Evolutionary conservation across 768 basidiomycete species (phyloP), one percentile per base, ranked within the genome.

Genomic region (Tremella mesenterica): DNA sequence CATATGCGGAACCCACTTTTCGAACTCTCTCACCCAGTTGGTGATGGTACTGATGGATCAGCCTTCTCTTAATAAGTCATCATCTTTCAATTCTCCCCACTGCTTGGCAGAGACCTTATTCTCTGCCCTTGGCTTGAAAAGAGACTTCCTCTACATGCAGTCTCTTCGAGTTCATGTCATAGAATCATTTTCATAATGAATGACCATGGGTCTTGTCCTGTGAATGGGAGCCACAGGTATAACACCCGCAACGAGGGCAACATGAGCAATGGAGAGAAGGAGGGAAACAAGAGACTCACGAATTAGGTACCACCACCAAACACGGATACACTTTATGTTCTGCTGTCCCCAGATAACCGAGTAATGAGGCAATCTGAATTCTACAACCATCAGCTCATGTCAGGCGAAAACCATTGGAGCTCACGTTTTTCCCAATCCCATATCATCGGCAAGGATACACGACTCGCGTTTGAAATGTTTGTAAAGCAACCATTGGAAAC

Each of bases 221-320:
- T n/a, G n/a, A n/a, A n/a, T n/a, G n/a, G n/a, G n/a, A n/a, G n/a
- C n/a, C n/a, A n/a, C n/a, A n/a, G n/a, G n/a, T n/a, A n/a, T n/a
- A n/a, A n/a, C n/a, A n/a, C n/a, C n/a, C n/a, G n/a, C n/a, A n/a
- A n/a, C n/a, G n/a, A n/a, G n/a, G n/a, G n/a, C n/a, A n/a, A n/a
- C n/a, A n/a, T n/a, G n/a, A n/a, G n/a, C n/a, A n/a, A n/a, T n/a
- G n/a, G n/a, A n/a, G n/a, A n/a, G n/a, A n/a, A n/a, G n/a, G n/a
- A n/a, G n/a, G n/a, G n/a, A n/a, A n/a, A 38, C 38, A 43, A 10
- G 1, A 2, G 23, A 62, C 63, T 36, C 50, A 70, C 12, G 91
- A 93, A 68, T 99, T 95, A 0, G 95, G 95, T 4, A 97, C 95
- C 4, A 95, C 84, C 10, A 99, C 83, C 13, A 99, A 79, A 31